These are phyloP conservation scores for Rhizoclosmatium sp. DNA, from an alignment of 192 early-diverging fungal species.

Conservation along the genomic window DNA sequence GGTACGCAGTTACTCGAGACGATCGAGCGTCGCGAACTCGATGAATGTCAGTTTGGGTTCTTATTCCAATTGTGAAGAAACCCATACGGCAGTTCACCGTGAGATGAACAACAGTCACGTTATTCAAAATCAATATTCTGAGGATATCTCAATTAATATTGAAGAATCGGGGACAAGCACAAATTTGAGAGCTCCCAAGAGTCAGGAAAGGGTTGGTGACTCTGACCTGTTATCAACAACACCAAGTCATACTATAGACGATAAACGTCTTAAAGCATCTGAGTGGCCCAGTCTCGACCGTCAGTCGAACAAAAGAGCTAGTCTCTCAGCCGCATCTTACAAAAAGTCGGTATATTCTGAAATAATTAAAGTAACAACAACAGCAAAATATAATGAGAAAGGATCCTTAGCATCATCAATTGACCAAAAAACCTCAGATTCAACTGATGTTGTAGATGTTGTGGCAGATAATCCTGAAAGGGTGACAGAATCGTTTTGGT, in stretches of 20 bases:
- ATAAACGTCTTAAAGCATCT: too few relatives aligned
- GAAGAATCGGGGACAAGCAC: neutral
- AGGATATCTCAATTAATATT: neutral
- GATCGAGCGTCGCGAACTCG: neutral
- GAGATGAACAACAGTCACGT: too few relatives aligned
- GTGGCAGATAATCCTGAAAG: neutral
- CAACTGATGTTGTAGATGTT: neutral
- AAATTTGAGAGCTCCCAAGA: too few relatives aligned
- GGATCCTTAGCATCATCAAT: conserved; percentile 9
- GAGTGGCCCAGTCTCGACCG: too few relatives aligned
- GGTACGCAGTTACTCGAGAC: neutral
- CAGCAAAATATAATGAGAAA: conserved; percentile 27
- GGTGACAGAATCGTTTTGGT: neutral
- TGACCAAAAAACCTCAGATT: neutral
- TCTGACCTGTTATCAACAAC: too few relatives aligned
- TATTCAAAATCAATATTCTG: neutral
- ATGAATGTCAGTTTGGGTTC: neutral
- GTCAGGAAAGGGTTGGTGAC: too few relatives aligned
- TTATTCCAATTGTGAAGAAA: neutral
- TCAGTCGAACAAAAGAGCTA: too few relatives aligned
- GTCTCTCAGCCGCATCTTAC: too few relatives aligned
- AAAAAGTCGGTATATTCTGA: neutral
- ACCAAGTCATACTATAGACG: too few relatives aligned
- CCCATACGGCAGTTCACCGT: too few relatives aligned
- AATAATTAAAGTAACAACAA: neutral